Conservation (phyloP, 108 stramenopile species). For the Cyclostephanos tholiformis region DNA sequence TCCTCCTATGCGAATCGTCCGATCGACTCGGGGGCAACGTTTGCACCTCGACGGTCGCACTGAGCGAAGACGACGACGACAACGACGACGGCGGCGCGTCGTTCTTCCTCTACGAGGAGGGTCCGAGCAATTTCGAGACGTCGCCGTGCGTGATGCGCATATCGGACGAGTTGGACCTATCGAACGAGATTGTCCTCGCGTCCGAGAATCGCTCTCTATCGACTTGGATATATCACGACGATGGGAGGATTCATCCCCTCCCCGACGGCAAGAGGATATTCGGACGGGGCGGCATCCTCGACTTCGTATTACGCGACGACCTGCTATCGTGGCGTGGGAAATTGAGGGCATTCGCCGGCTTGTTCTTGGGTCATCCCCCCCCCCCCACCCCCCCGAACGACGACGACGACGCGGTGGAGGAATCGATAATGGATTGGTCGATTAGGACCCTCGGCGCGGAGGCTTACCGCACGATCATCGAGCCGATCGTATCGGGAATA, state of each 20-base stretch:
- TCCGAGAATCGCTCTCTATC: constrained; percentile 67
- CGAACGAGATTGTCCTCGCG: constrained; percentile 91
- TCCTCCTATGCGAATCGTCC: constrained; percentile 82
- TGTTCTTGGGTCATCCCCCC: constrained; percentile 80
- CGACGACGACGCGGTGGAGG: constrained; percentile 65
- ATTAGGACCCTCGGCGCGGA: constrained; percentile 91
- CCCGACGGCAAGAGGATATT: constrained; percentile 83
- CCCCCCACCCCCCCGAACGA: constrained; percentile 28
- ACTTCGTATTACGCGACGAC: constrained; percentile 76
- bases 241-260: constrained; percentile 91
- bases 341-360: constrained; percentile 94
- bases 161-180: constrained; percentile 88
- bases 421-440: constrained; percentile 94
- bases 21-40: constrained; percentile 94
- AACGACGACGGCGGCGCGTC: too few relatives aligned
- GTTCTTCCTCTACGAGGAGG: constrained; percentile 93
- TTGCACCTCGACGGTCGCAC: constrained; percentile 53
- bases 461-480: constrained; percentile 88
- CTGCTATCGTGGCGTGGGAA: constrained; percentile 92
- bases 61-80: constrained; percentile 58
- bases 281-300: constrained; percentile 77
- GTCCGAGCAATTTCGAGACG: constrained; percentile 94
- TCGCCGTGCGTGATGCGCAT: constrained; percentile 88
- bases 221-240: constrained; percentile 84
- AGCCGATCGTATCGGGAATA: constrained; percentile 96